Evolutionary conservation across 345 rosid species (phyloP).

Genomic region (Fremontodendron californicum): DNA sequence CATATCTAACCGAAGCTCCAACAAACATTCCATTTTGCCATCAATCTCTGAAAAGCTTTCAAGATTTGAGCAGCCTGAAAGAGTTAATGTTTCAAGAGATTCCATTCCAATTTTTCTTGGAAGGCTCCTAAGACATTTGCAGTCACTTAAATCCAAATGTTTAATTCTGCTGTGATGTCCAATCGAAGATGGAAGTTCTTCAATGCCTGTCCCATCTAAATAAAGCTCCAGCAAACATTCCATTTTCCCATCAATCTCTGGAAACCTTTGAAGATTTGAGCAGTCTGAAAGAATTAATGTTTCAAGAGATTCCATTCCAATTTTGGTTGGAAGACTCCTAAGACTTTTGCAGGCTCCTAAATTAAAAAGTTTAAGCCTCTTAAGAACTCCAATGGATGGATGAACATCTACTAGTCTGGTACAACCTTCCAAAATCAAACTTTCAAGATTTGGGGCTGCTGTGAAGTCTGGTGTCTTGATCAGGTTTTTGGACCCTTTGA

Average conservation of each 20-base stretch:
- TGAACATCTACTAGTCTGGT: constrained; percentile 21
- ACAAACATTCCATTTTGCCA: constrained; percentile 12
- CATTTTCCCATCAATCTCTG: constrained; percentile 22
- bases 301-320: constrained; percentile 16
- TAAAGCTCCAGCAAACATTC: too few relatives aligned
- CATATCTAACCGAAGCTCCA: too few relatives aligned
- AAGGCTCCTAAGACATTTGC: constrained; percentile 17
- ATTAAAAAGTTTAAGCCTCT: constrained; percentile 21
- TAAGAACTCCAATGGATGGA: constrained; percentile 26
- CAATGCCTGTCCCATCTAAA: too few relatives aligned
- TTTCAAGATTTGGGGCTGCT: constrained; percentile 23
- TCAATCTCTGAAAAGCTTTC: neutral
- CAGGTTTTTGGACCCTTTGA: constrained; percentile 20
- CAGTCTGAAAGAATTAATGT: neutral
- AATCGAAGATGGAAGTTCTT: too few relatives aligned
- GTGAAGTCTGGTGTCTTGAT: constrained; percentile 24
- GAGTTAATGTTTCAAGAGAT: constrained; percentile 7
- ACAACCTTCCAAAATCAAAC: constrained; percentile 25
- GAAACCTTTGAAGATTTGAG: constrained; percentile 8
- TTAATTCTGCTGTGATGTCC: too few relatives aligned
- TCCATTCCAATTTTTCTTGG: constrained; percentile 15
- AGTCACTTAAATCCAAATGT: constrained; percentile 19
- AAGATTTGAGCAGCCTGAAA: neutral
- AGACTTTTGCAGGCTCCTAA: constrained; percentile 21
- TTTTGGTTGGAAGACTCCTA: constrained; percentile 19